Base-by-base conservation (phyloP, 192 early-diverging fungal species). In the Coemansia sp. region DNA sequence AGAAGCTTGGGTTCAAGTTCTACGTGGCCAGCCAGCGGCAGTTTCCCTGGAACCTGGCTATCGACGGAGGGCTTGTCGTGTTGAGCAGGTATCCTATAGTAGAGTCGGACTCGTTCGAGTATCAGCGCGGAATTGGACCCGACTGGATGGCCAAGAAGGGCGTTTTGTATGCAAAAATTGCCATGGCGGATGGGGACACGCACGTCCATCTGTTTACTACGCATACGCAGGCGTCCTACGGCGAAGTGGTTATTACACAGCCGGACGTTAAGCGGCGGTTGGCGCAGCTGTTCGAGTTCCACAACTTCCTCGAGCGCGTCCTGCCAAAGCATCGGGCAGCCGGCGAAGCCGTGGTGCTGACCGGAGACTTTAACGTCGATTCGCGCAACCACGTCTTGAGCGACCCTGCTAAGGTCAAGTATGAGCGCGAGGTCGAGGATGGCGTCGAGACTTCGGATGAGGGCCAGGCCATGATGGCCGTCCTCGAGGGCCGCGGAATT, bases 11-110 rank as follows among this genome's bases (percentile, higher is more conserved):
- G 27, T 93, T 91, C 66, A 85, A 84, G 62, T 88, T 85, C 64
- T 87, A 86, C 61, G 73, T 91, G 19, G 82, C 84, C n/a, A 88
- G 85, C 16, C 83, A 85, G 42, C 71, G 87, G 13, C 86, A 88
- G 61, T 86, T 80, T 14, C 69, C 87, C 21, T 87, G 91, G 75
- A 88, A 88, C 61, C 56, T 80, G 17, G 76, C 75, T 14, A 85
- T 92, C 21, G 93, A 95, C 72, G 93, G 92, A 37, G 93, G 93
- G 1, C 75, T 95, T 33, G 74, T 91, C 4, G 85, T 94, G n/a
- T 67, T 95, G 60, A 91, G 90, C 44, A 66, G 86, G 54, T 90
- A 85, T 64, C 91, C 91, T 4, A 89, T 95, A 59, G 81, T 86
- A 6, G 70, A 81, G 40, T 66, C 70, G 16, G 86, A 89, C 42